Base-by-base conservation (phyloP, 352 stramenopile genomes). In the Phytophthora megakarya region DNA sequence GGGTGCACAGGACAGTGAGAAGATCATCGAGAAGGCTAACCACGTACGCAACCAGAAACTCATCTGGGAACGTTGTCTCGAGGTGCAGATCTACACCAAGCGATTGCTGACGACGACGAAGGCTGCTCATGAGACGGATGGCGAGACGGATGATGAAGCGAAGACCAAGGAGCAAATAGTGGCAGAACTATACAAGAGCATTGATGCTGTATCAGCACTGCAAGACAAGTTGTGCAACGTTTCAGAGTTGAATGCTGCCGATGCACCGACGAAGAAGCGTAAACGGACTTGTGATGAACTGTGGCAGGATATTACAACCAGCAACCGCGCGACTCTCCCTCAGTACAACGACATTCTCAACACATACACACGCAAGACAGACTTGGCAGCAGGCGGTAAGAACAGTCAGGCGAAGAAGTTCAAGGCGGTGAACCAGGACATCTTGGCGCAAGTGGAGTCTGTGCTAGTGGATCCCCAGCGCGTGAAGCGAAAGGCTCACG, bases 41-140 rank as follows among this genome's bases (percentile, higher is more conserved):
- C 84, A 94, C 40, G 85, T 94, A 60, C 80, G 85, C 19, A 70
- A 96, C 62, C 87, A 96, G 54, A 96, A 94, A 61, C 33, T 94
- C 1, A 61, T 96, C 9, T 96, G 86, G 85, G 87, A 96, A 57
- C 80, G 82, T 21, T 93, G 80, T 70, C 74, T 96, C 5, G 87
- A 96, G 59, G 71, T 83, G 40, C 87, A 96, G 69, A 96, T 96
- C 61, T 91, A 89, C 67, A 91, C 86, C 0, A 94, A 94, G 72
- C 71, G 85, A 4, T 45, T 94, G 32, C 64, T 96, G 3, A 83
- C 71, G 8, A 80, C 75, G 12, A 61, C 66, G 51, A 61, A 65
- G 2, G 47, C 50, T 5, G 44, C 40, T 6, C 63, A 60, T 40
- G 58, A 70, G 53, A 76, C 53, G 23, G 60, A 68, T 9, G 58